phyloP scores from a whole-genome alignment of 2,329 filamentous ascomycete species.

The Hypoxylon sp. region DNA sequence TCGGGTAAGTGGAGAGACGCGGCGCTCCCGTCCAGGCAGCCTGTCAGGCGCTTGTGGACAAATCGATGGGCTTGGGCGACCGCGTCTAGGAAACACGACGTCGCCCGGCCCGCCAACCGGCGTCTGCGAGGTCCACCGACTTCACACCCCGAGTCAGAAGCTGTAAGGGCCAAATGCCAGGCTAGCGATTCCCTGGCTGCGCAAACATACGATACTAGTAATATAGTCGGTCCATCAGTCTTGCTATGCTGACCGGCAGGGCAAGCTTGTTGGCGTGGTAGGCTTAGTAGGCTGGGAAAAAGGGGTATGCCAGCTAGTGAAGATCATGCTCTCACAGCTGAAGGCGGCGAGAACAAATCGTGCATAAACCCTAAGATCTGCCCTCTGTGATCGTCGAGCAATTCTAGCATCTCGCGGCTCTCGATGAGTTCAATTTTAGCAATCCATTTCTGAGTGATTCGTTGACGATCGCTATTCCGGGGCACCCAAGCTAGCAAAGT shows the following conservation, averaged over 20 bases:
- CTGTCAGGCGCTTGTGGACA: slow-evolving; percentile 22
- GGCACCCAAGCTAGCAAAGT: slow-evolving; percentile 11
- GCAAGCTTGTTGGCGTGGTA: too few species aligned
- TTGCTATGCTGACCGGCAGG: slow-evolving; percentile 7
- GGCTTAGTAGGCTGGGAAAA: too few species aligned
- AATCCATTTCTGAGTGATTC: slow-evolving; percentile 7
- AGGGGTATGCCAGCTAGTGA: background rate
- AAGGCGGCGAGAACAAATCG: slow-evolving; percentile 11
- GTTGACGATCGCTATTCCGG: slow-evolving; percentile 3
- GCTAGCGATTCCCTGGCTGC: slow-evolving; percentile 6
- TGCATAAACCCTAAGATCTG: slow-evolving; percentile 37
- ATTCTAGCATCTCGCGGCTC: slow-evolving; percentile 9
- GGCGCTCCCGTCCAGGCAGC: too few species aligned
- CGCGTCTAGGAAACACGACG: slow-evolving; percentile 23
- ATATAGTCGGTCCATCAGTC: slow-evolving; percentile 8
- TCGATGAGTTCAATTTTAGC: slow-evolving; percentile 15
- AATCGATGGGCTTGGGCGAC: slow-evolving; percentile 21
- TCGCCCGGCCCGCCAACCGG: slow-evolving; percentile 16
- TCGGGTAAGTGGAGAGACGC: slow-evolving; percentile 20
- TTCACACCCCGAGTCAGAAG: slow-evolving; percentile 10
- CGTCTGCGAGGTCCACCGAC: slow-evolving; percentile 13
- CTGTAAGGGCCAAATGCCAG: slow-evolving; percentile 2
- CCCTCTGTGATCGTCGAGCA: slow-evolving; percentile 26
- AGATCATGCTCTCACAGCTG: slow-evolving; percentile 17
- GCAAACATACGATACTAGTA: slow-evolving; percentile 9